Percentiles rank a stretch among this genome's conserved stretches.
These are phyloP conservation scores for Globisporangium splendens DNA, from an alignment of 352 stramenopile genomes.

Conservation along the genomic window DNA sequence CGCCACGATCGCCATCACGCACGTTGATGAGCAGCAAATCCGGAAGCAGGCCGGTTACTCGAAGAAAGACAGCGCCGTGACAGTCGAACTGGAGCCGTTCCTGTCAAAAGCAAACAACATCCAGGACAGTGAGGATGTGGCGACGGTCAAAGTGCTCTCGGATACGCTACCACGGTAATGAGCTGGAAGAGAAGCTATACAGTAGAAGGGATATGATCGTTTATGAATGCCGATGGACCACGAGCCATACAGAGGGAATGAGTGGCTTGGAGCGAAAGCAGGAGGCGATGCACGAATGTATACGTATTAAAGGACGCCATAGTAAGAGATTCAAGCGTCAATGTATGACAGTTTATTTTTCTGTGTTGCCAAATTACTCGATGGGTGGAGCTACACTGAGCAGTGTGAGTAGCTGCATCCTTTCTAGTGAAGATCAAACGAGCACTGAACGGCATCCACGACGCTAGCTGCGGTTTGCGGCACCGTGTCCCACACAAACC, in stretches of 20 bases:
- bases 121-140: not conserved
- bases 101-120: constrained; percentile 14
- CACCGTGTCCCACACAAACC: constrained; percentile 37
- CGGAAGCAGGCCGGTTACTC: constrained; percentile 17
- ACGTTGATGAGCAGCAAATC: not conserved
- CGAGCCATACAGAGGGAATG: not conserved
- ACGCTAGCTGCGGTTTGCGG: not conserved
- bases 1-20: constrained; percentile 11
- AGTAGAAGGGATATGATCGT: no score
- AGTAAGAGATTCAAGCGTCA: no score
- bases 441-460: constrained; percentile 9
- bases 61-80: constrained; percentile 35
- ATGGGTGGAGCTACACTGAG: no score
- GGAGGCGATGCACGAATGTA: no score
- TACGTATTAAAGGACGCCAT: no score
- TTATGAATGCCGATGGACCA: no score
- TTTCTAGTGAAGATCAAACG: constrained; percentile 9
- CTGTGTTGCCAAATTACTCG: no score
- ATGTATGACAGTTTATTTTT: no score
- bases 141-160: not conserved
- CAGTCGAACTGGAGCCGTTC: constrained; percentile 41
- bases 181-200: no score
- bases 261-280: not conserved
- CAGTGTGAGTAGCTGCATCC: no score
- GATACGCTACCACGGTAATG: constrained; percentile 1